Conservation (phyloP, 768 basidiomycete genomes). For the Glaciozyma martinii region DNA sequence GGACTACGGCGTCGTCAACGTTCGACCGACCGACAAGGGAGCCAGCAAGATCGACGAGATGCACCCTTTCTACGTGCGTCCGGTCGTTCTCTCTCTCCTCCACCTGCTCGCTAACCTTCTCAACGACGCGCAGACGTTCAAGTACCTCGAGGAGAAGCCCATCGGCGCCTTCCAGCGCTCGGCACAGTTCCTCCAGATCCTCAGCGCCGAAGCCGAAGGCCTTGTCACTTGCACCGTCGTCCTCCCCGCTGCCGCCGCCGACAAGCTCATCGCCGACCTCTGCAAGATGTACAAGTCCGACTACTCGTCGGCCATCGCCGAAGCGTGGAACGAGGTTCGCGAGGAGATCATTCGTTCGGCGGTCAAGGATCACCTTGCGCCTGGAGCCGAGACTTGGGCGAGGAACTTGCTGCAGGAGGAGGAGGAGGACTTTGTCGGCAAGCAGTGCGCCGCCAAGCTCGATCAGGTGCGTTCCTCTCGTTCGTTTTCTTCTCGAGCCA, state of each 20-base stretch:
- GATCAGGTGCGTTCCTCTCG: conserved; percentile 51
- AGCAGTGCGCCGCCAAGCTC: conserved; percentile 57
- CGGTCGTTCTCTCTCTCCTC: conserved; percentile 35
- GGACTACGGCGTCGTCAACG: conserved; percentile 62
- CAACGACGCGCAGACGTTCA: conserved; percentile 62
- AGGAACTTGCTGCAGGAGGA: conserved; percentile 82
- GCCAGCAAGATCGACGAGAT: conserved; percentile 45
- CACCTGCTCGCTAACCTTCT: conserved; percentile 8
- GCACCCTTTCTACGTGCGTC: conserved; percentile 46
- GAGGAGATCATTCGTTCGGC: conserved; percentile 67
- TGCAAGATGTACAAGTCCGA: conserved; percentile 74
- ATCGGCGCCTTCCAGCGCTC: conserved; percentile 43
- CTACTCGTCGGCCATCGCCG: conserved; percentile 70
- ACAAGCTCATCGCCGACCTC: conserved; percentile 65
- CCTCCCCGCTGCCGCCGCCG: conserved; percentile 55
- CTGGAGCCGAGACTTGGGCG: conserved; percentile 75
- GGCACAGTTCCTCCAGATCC: conserved; percentile 80
- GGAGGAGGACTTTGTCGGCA: conserved; percentile 72
- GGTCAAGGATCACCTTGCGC: conserved; percentile 70
- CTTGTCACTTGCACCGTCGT: conserved; percentile 67
- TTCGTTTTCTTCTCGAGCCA: not conserved
- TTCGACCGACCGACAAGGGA: conserved; percentile 81
- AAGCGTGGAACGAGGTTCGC: conserved; percentile 84
- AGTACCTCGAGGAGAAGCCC: conserved; percentile 77
- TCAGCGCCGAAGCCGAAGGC: conserved; percentile 80